These are phyloP conservation scores for Ceratobasidium sp. DNA, from an alignment of 1,284 basidiomycete genomes.

Conservation along the genomic window DNA sequence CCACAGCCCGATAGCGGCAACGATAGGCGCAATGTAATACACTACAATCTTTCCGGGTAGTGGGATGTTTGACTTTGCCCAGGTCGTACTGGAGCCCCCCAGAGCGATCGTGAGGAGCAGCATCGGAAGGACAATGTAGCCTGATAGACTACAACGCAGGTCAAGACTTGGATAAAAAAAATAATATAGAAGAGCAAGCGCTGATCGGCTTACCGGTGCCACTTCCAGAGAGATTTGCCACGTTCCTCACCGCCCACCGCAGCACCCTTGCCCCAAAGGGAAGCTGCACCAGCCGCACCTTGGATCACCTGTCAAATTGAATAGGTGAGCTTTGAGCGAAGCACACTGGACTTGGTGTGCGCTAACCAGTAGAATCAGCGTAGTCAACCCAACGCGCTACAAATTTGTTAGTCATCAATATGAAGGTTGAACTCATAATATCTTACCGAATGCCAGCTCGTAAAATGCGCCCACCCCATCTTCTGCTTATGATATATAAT, in stretches of 20 bases:
- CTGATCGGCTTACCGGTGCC: constrained; percentile 44
- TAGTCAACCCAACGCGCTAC: constrained; percentile 70
- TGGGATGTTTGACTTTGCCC: constrained; percentile 29
- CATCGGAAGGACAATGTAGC: constrained; percentile 46
- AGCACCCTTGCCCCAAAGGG: constrained; percentile 46
- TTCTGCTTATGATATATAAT: constrained; percentile 70
- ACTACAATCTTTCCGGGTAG: constrained; percentile 16
- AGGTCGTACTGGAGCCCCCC: constrained; percentile 37
- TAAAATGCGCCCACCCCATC: constrained; percentile 67
- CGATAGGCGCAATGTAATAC: constrained; percentile 36
- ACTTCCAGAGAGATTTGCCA: constrained; percentile 47
- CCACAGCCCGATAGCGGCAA: constrained; percentile 27
- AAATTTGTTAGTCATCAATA: constrained; percentile 5
- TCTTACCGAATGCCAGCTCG: constrained; percentile 77
- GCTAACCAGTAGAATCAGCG: constrained; percentile 66
- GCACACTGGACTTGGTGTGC: background rate
- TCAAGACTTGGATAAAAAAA: background rate
- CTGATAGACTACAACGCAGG: constrained; percentile 38
- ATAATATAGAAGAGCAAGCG: background rate
- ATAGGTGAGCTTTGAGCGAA: background rate
- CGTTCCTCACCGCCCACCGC: constrained; percentile 47
- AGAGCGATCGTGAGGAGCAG: constrained; percentile 46
- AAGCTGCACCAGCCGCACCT: constrained; percentile 43
- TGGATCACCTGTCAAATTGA: constrained; percentile 36
- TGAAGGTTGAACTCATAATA: no score